A percentile compares a stretch with the other conserved stretches of the same genome.
These are phyloP conservation scores for Polychaeton citri DNA, from an alignment of 2,329 filamentous ascomycete species.

Conservation along the genomic window DNA sequence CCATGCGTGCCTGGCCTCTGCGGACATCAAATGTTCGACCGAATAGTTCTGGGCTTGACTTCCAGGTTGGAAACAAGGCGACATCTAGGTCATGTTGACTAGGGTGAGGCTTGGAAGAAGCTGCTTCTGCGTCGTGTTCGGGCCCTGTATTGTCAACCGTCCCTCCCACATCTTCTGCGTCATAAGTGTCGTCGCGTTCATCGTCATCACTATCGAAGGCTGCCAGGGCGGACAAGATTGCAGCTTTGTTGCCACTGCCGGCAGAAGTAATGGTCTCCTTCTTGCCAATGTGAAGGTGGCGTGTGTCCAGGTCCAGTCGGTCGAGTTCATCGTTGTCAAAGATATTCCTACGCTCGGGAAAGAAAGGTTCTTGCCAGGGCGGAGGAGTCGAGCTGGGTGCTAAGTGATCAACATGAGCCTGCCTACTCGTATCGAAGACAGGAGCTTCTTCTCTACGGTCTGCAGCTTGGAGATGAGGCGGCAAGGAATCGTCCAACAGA, in stretches of 20 bases:
- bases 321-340: conserved; percentile 75
- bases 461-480: conserved; percentile 48
- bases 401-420: conserved; percentile 25
- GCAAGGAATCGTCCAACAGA: conserved; percentile 64
- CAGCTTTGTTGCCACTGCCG: conserved; percentile 69
- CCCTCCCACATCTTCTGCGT: conserved; percentile 80
- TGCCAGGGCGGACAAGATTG: conserved; percentile 76
- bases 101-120: conserved; percentile 29
- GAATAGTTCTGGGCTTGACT: conserved; percentile 52
- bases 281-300: conserved; percentile 69
- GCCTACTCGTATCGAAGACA: conserved; percentile 14
- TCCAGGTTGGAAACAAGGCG: conserved; percentile 59
- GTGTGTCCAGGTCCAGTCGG: conserved; percentile 50
- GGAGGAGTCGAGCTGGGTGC: conserved; percentile 47
- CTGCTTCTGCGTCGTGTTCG: conserved; percentile 29
- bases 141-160: conserved; percentile 54
- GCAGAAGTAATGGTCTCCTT: conserved; percentile 33
- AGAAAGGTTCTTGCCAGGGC: conserved; percentile 4
- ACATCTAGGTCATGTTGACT: conserved; percentile 46
- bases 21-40: conserved; percentile 58
- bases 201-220: conserved; percentile 90
- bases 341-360: conserved; percentile 54
- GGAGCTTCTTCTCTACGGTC: conserved; percentile 54
- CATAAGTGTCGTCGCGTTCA: conserved; percentile 93
- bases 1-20: conserved; percentile 46